Conservation (phyloP, 805 yeast species). For the Scheffersomyces stipitis region DNA sequence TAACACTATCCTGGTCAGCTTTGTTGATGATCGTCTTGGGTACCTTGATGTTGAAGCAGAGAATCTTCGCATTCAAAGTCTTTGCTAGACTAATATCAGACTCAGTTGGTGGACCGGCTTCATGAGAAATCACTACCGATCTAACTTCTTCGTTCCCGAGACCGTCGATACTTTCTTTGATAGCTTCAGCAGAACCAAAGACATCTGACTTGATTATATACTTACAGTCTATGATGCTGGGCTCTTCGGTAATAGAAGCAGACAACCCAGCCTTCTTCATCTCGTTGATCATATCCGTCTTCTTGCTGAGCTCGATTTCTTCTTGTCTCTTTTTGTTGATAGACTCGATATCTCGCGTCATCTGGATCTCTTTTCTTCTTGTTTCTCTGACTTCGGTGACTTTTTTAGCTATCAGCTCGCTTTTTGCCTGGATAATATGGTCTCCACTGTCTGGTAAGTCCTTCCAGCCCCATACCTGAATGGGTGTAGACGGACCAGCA, state of each 20-base stretch:
- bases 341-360: slow-evolving; percentile 62
- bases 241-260: slow-evolving; percentile 42
- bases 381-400: slow-evolving; percentile 65
- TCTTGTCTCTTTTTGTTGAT: slow-evolving; percentile 68
- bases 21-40: slow-evolving; percentile 61
- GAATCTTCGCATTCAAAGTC: slow-evolving; percentile 57
- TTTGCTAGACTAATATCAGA: slow-evolving; percentile 41
- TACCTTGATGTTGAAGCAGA: slow-evolving; percentile 74
- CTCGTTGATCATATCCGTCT: slow-evolving; percentile 55
- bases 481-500: slow-evolving; percentile 89
- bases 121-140: slow-evolving; percentile 65
- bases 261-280: slow-evolving; percentile 62
- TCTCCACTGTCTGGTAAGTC: slow-evolving; percentile 92
- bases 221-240: slow-evolving; percentile 33
- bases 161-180: slow-evolving; percentile 72
- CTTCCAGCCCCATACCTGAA: slow-evolving; percentile 92
- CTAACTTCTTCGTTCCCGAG: slow-evolving; percentile 87
- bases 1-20: slow-evolving; percentile 59
- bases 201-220: slow-evolving; percentile 89
- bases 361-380: slow-evolving; percentile 51
- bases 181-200: slow-evolving; percentile 93
- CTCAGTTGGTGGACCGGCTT: slow-evolving; percentile 73
- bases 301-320: slow-evolving; percentile 50
- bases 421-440: slow-evolving; percentile 70
- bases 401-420: slow-evolving; percentile 72